Conservation (phyloP, 306 rosid genomes). For the Sophora flavescens region DNA sequence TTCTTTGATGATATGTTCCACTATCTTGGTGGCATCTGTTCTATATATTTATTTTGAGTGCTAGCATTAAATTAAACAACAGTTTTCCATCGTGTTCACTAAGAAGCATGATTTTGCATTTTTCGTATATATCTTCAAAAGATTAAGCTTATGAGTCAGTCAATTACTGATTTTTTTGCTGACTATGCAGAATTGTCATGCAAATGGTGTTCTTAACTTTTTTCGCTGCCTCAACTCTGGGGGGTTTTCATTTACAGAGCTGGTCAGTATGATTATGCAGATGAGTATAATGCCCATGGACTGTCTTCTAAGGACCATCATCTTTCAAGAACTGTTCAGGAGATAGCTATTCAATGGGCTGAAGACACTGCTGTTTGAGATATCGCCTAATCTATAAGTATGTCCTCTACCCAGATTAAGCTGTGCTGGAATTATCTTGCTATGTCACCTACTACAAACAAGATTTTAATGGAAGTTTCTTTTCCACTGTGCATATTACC, state of each 20-base stretch:
- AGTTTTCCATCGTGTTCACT: constrained; percentile 16
- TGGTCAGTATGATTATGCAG: constrained; percentile 80
- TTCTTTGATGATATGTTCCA: constrained; percentile 12
- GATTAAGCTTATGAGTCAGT: background rate
- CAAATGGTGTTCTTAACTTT: background rate
- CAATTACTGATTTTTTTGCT: constrained; percentile 18
- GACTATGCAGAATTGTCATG: background rate
- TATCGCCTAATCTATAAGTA: background rate
- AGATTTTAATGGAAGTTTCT: no score
- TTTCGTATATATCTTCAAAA: background rate
- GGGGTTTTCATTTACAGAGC: constrained; percentile 52
- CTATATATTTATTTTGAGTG: background rate
- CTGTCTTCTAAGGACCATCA: background rate
- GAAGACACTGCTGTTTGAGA: background rate
- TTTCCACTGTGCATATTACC: no score
- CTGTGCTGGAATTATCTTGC: constrained; percentile 9
- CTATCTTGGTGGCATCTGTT: constrained; percentile 11
- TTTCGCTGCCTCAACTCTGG: constrained; percentile 15
- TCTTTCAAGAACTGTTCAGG: background rate
- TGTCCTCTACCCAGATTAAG: background rate
- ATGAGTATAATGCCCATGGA: constrained; percentile 61
- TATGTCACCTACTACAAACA: background rate
- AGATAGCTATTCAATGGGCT: constrained; percentile 23
- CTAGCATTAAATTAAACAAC: constrained; percentile 17
- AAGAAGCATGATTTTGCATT: background rate